Base-by-base conservation (phyloP, 257 asterid genomes). In the Pogostemon cablin region DNA sequence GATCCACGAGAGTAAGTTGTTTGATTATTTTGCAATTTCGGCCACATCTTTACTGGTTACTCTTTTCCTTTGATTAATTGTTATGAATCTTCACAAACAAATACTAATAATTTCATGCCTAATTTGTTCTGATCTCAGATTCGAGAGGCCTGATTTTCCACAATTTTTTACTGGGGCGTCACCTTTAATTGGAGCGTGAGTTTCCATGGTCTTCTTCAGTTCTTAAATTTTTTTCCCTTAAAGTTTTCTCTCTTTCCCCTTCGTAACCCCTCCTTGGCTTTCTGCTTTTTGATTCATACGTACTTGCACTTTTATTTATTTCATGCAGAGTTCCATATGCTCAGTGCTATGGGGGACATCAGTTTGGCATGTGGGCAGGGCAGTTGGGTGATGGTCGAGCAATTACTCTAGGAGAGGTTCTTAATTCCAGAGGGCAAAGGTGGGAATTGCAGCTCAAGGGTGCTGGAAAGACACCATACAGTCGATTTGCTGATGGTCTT, bases 371-470 rank as follows among this genome's bases (percentile, higher is more conserved):
- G 88, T 95, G 99, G 99, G 99, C 98, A 39, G 99, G 99, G 55
- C 99, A 95, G 78, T 81, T 95, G 79, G 99, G 99, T 12, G 99
- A 95, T 80, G 99, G 99, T 44, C 83, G 99, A 72, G 99, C 98
- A 70, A 88, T 95, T 76, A 88, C 97, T 43, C 82, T 95, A 25
- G 99, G 99, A n/a, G 99, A 95, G 84, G 71, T 88, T 76, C 79
- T 95, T 39, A 91, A 91, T 77, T 86, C 88, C 41, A 86, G 81
- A 80, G 74, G 80, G 2, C 88, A 82, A 63, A 88, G 98, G 79
- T 95, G 98, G 98, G 99, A 95, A 70, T 76, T 95, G 86, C 99
- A 95, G 84, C 96, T 95, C 46, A 95, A 95, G 81, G 99, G 99
- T 80, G 90, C 95, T 73, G 99, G 99, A 70, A 91, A 64, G 81